A percentile compares a stretch with the other conserved stretches of the same genome.
Evolutionary conservation across 2,329 filamentous ascomycete genomes (phyloP).

Genomic region (Berkeleyomyces rouxiae): DNA sequence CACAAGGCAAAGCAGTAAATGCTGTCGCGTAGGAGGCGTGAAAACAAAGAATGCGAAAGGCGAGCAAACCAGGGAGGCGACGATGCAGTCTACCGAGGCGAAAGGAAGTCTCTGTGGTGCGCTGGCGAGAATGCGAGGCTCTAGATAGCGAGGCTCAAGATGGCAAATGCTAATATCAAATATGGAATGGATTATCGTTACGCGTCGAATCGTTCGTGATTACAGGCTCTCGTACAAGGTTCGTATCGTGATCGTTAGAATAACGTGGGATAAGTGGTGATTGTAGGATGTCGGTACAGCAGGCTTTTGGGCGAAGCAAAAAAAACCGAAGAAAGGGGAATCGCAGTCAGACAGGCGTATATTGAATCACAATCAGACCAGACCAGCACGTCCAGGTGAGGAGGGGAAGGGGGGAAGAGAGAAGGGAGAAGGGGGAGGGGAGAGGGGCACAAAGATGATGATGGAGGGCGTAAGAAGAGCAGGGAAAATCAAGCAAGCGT

Average conservation of each 20-base stretch:
- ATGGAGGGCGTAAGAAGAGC: neutral
- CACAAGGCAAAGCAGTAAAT: neutral
- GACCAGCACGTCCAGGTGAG: neutral
- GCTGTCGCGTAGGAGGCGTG: neutral
- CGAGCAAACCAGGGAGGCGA: neutral
- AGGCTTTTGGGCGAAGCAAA: neutral
- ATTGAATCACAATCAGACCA: neutral
- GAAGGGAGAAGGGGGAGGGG: neutral
- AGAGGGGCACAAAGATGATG: neutral
- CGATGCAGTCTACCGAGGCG: neutral
- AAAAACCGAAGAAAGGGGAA: neutral
- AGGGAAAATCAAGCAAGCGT: neutral
- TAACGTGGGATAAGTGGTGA: neutral
- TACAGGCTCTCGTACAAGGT: neutral
- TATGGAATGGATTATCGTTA: neutral
- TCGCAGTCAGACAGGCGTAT: neutral
- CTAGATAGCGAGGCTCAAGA: neutral
- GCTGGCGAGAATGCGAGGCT: neutral
- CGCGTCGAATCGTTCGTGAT: neutral
- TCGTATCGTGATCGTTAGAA: neutral
- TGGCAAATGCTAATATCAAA: neutral
- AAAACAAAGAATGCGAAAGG: neutral
- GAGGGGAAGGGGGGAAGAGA: neutral
- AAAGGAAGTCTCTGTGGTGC: neutral
- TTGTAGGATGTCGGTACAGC: neutral